Evolutionary conservation across 208 protist genomes (phyloP).

Genomic region (Trypanosomatidae sp.): DNA sequence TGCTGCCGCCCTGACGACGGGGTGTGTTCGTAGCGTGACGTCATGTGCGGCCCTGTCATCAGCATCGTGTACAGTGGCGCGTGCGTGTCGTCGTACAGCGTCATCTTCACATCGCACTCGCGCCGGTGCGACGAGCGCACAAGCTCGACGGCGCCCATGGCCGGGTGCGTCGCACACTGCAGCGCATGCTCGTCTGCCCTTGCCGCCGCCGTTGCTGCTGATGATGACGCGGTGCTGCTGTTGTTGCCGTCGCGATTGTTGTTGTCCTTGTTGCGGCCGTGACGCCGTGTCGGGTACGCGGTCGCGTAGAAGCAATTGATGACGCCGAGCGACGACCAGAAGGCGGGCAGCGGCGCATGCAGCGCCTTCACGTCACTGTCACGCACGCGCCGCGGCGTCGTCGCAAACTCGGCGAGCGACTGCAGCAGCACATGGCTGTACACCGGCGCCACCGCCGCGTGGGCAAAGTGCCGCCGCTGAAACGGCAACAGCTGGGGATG

Average conservation of each 20-base stretch:
- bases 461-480: slow-evolving; percentile 35
- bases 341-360: slow-evolving; percentile 34
- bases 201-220: not conserved
- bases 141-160: slow-evolving; percentile 64
- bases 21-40: not conserved
- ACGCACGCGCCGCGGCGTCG: slow-evolving; percentile 36
- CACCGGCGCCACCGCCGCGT: slow-evolving; percentile 18
- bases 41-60: slow-evolving; percentile 22
- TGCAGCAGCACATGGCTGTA: slow-evolving; percentile 75
- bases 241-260: not conserved
- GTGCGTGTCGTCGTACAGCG: slow-evolving; percentile 36
- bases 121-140: slow-evolving; percentile 25
- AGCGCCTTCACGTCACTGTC: slow-evolving; percentile 25
- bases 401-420: slow-evolving; percentile 63
- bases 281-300: slow-evolving; percentile 3
- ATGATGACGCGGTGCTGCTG: not conserved
- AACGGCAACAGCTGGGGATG: slow-evolving; percentile 49
- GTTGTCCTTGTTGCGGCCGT: not conserved
- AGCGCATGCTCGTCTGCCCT: not conserved
- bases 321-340: slow-evolving; percentile 53
- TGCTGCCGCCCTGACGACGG: not conserved
- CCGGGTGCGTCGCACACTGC: slow-evolving; percentile 35
- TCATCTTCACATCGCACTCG: slow-evolving; percentile 50
- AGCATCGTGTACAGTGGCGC: slow-evolving; percentile 44
- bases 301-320: slow-evolving; percentile 69